phyloP scores from a whole-genome alignment of 2,329 filamentous ascomycete species.

The Microcera coccophila region DNA sequence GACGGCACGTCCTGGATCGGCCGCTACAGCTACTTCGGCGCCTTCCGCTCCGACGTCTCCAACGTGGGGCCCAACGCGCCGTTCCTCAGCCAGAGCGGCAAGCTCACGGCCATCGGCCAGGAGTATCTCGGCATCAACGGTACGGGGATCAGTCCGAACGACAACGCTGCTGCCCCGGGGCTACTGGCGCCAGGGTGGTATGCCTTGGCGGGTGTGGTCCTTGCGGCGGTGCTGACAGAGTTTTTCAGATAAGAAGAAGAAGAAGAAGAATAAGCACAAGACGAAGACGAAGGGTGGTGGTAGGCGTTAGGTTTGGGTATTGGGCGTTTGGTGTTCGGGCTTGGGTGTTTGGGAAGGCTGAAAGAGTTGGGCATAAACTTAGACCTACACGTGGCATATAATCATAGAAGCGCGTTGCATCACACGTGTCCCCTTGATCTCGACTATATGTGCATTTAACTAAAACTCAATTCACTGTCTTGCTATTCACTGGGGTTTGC shows the following conservation, averaged over 20 bases:
- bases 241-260: neutral
- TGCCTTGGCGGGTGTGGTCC: constrained; percentile 1
- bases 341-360: no score
- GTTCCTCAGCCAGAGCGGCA: constrained; percentile 64
- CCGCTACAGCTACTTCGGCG: constrained; percentile 72
- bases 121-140: constrained; percentile 65
- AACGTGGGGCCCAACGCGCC: constrained; percentile 72
- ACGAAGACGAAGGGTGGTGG: no score
- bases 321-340: no score
- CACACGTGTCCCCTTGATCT: no score
- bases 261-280: no score
- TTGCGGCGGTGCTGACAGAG: constrained; percentile 6
- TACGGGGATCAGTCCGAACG: constrained; percentile 42
- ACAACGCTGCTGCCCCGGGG: constrained; percentile 16
- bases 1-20: constrained; percentile 55
- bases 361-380: no score
- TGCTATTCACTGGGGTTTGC: no score
- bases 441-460: no score
- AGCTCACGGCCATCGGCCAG: constrained; percentile 70
- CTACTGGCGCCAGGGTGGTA: neutral
- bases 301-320: no score
- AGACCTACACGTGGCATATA: no score
- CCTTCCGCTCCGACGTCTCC: constrained; percentile 64
- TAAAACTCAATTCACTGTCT: no score
- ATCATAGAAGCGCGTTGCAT: no score